A percentile compares a stretch with the other conserved stretches of the same genome.
Evolutionary conservation across 2,329 filamentous ascomycete species (phyloP).

Genomic region (Colletotrichum sp.): DNA sequence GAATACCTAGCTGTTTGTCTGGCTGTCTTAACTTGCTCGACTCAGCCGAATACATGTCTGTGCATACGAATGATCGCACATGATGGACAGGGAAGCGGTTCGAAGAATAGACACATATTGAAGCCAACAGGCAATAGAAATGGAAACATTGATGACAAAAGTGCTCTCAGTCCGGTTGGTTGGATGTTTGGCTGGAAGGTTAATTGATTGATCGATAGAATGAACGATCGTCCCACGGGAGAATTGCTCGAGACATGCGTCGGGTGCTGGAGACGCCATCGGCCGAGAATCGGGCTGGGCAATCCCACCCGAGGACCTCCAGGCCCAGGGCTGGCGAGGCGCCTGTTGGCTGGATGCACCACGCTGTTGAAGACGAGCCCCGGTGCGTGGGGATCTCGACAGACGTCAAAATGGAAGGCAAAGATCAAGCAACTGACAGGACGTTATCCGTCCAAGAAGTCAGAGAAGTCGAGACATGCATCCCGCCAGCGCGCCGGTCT

Average conservation of each 20-base stretch:
- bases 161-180: background rate
- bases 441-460: background rate
- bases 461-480: background rate
- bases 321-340: background rate
- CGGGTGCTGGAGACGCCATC: background rate
- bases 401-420: background rate
- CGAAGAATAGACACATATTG: background rate
- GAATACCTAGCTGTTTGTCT: background rate
- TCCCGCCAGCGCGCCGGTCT: background rate
- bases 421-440: background rate
- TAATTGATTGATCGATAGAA: background rate
- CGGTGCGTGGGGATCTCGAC: background rate
- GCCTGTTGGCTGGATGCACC: background rate
- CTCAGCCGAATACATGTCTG: background rate
- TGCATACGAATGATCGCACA: background rate
- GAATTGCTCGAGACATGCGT: background rate
- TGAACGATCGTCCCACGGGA: background rate
- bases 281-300: slow-evolving; percentile 9
- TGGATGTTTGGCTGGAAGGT: background rate
- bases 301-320: background rate
- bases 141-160: background rate
- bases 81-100: background rate
- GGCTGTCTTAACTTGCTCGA: background rate
- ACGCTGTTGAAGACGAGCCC: background rate
- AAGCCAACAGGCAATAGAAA: background rate